These are phyloP conservation scores for Blastobotrys chiropterorum DNA, from an alignment of 805 yeast species.

Conservation along the genomic window DNA sequence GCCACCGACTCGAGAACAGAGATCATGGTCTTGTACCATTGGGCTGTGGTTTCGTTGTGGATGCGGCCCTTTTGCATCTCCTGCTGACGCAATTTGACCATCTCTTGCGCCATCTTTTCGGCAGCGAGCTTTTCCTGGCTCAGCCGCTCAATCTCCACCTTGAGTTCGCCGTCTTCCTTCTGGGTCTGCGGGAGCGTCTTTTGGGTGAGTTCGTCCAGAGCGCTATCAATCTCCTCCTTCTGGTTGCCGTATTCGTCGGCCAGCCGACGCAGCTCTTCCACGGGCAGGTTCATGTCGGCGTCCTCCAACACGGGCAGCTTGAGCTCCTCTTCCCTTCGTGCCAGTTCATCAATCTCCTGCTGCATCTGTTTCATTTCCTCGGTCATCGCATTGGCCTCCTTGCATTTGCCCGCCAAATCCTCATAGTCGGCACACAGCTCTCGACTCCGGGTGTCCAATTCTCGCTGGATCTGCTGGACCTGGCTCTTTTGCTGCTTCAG, in stretches of 20 bases:
- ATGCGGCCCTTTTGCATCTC: constrained; percentile 14
- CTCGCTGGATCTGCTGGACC: constrained; percentile 18
- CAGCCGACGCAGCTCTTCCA: constrained; percentile 27
- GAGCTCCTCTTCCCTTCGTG: constrained; percentile 18
- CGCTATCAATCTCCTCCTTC: constrained; percentile 12
- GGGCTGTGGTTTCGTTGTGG: constrained; percentile 16
- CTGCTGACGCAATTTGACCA: constrained; percentile 12
- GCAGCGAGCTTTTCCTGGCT: constrained; percentile 6
- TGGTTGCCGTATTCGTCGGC: constrained; percentile 23
- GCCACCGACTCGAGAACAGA: constrained; percentile 10
- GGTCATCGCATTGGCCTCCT: constrained; percentile 27
- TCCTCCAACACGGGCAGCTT: constrained; percentile 25
- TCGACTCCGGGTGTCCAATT: constrained; percentile 14
- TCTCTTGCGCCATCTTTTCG: constrained; percentile 11
- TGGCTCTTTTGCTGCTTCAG: constrained; percentile 27
- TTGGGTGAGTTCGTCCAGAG: constrained; percentile 10
- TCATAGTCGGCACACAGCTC: constrained; percentile 17
- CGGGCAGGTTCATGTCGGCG: constrained; percentile 25
- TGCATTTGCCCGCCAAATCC: constrained; percentile 18
- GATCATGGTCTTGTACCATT: constrained; percentile 16
- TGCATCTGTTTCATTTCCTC: constrained; percentile 28
- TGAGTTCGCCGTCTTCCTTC: constrained; percentile 10
- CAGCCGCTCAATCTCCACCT: constrained; percentile 15
- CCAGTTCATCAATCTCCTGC: constrained; percentile 28
- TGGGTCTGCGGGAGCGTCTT: constrained; percentile 12